Base-by-base conservation (phyloP, 2,329 filamentous ascomycete genomes). In the Fonsecaea pedrosoi region DNA sequence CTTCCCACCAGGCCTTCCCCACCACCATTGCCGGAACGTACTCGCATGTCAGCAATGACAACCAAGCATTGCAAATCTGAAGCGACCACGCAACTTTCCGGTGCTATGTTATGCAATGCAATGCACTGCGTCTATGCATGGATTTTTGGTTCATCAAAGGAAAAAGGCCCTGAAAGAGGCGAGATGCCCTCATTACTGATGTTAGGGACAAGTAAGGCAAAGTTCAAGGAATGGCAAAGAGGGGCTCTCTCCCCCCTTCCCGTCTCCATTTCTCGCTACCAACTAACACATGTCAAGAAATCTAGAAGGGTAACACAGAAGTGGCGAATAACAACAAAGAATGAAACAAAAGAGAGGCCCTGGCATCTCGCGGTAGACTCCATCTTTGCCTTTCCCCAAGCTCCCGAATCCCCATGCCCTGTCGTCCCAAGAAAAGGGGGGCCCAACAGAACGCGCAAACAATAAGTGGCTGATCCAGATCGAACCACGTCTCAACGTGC, bases 401-500 rank as follows among this genome's bases (percentile, higher is more conserved):
- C 38, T 42, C 12, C 12, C 37, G 37, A 42, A 42, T 5, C 10
- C 42, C 45, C 45, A 50, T 12, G 18, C 45, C 18, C 18, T 6
- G 15, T 8, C 15, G 25, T 25, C 8, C 40, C 40, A 42, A 42
- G 7, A 50, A 50, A 50, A 38, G 37, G 9, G 45, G 45, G 9
- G 45, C 45, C 45, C 45, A 50, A 50, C 45, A 50, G 45, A 50
- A 25, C 18, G 45, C 45, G 45, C 8, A 50, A 25, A 50, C 42
- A 48, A 42, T 42, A 21, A 50, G 18, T 50, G 45, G 45, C 45
- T 4, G 40, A 50, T 37, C n/a, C n/a, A 40, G 59, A 61, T 42
- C 59, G 37, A 61, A 61, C 21, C 45, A 61, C 59, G 42, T 38
- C 59, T 61, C 59, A 61, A 61, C 59, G 59, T 61, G 59, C 42